phyloP scores from a whole-genome alignment of 371 early-diverging fungal species.

The Apophysomyces trapeziformis region DNA sequence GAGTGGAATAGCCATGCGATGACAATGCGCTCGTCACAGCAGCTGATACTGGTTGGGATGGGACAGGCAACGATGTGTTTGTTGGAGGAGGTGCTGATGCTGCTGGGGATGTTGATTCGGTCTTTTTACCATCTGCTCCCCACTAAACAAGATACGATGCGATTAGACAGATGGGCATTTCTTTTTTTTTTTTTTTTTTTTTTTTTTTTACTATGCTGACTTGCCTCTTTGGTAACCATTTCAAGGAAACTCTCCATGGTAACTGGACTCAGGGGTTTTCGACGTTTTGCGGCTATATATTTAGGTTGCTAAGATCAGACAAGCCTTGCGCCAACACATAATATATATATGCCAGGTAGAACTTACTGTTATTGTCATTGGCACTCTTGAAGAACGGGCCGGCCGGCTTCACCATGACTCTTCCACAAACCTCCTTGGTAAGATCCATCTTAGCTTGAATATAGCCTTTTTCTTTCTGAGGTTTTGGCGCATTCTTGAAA shows the following conservation, averaged over 20 bases:
- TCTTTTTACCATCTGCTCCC: not conserved
- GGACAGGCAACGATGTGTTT: not conserved
- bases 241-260: slow-evolving; percentile 5
- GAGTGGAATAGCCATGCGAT: not conserved
- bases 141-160: not conserved
- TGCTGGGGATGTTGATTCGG: not conserved
- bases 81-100: not conserved
- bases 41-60: not conserved
- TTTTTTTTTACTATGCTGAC: not conserved
- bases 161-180: too few relatives aligned
- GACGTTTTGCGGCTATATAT: not conserved
- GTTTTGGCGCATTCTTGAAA: slow-evolving; percentile 1
- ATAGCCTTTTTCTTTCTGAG: slow-evolving; percentile 1
- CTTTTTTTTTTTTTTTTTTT: too few relatives aligned
- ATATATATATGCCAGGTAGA: too few relatives aligned
- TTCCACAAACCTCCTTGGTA: not conserved
- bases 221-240: slow-evolving; percentile 5
- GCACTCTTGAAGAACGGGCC: slow-evolving; percentile 3
- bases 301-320: not conserved
- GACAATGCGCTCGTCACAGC: not conserved
- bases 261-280: not conserved
- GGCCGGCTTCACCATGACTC: not conserved
- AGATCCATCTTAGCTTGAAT: slow-evolving; percentile 5
- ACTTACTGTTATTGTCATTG: not conserved
- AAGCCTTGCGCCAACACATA: not conserved